A percentile compares a stretch with the other conserved stretches of the same genome.
Evolutionary conservation across 2,329 filamentous ascomycete genomes (phyloP).

Genomic region (Calonectria ilicicola): DNA sequence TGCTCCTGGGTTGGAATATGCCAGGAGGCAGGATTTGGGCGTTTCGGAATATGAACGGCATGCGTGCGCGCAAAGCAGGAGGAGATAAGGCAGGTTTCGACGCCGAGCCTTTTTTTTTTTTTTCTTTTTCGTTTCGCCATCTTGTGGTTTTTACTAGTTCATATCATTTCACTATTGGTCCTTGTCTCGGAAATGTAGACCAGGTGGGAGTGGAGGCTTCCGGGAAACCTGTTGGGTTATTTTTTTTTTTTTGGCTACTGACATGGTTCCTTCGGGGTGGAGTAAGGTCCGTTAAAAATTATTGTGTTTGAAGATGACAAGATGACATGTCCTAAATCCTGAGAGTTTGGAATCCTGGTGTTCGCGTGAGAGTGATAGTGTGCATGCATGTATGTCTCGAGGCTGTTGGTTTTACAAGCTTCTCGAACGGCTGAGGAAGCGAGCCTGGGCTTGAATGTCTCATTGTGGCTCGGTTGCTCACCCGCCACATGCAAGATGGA

Average conservation of each 20-base stretch:
- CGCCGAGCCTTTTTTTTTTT: background rate
- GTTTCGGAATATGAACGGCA: slow-evolving; percentile 25
- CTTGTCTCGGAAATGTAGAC: slow-evolving; percentile 20
- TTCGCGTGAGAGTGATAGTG: background rate
- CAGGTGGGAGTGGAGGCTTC: slow-evolving; percentile 30
- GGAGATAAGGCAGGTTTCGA: background rate
- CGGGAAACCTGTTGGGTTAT: slow-evolving; percentile 13
- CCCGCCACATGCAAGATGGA: slow-evolving; percentile 2
- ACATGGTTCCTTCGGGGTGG: slow-evolving; percentile 30
- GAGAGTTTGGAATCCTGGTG: background rate
- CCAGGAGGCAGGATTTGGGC: slow-evolving; percentile 32
- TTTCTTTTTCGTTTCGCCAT: background rate
- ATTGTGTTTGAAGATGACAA: slow-evolving; percentile 20
- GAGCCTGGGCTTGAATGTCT: background rate
- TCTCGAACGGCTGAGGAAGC: background rate
- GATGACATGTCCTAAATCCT: background rate
- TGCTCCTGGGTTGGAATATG: slow-evolving; percentile 1
- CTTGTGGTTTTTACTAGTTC: slow-evolving; percentile 30
- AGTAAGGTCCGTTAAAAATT: slow-evolving; percentile 38
- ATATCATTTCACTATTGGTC: slow-evolving; percentile 22
- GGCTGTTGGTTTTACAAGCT: background rate
- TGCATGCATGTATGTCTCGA: background rate
- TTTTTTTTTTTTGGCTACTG: slow-evolving; percentile 22
- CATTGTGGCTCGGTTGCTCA: background rate
- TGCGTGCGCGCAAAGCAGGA: slow-evolving; percentile 1